Conservation (phyloP, 495 filamentous ascomycete species). For the Lasiosphaeris hirsuta region DNA sequence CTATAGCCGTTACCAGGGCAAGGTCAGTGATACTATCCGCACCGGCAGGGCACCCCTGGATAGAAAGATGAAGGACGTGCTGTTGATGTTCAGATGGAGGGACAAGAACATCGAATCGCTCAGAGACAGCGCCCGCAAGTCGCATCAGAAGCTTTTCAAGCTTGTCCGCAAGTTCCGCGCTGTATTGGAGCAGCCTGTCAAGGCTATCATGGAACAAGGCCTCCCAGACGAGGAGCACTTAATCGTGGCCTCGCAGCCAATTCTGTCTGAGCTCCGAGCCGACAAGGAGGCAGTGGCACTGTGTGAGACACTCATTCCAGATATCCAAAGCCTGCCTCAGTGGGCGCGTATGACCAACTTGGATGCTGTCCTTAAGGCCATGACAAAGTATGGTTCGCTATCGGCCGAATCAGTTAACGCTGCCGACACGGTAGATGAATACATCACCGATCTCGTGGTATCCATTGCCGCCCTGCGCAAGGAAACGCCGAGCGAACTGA, state of each 20-base stretch:
- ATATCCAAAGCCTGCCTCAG: conserved; percentile 53
- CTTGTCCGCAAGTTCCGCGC: conserved; percentile 83
- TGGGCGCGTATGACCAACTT: conserved; percentile 70
- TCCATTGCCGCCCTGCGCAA: conserved; percentile 70
- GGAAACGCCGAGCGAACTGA: conserved; percentile 72
- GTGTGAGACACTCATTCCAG: conserved; percentile 49
- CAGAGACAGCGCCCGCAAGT: conserved; percentile 80
- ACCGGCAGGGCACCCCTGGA: conserved; percentile 66
- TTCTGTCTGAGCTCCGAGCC: conserved; percentile 30
- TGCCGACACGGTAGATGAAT: conserved; percentile 59
- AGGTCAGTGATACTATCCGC: conserved; percentile 58
- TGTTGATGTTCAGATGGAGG: conserved; percentile 90
- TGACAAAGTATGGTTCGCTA: conserved; percentile 46
- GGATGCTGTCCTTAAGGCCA: conserved; percentile 53
- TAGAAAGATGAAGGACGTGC: conserved; percentile 81
- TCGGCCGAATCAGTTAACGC: conserved; percentile 53
- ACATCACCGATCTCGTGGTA: conserved; percentile 61
- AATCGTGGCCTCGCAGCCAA: not conserved
- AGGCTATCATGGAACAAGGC: conserved; percentile 59
- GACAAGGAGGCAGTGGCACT: conserved; percentile 46
- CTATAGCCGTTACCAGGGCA: conserved; percentile 63
- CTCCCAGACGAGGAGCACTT: conserved; percentile 52
- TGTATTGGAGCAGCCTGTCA: conserved; percentile 68
- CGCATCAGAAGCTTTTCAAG: conserved; percentile 88
- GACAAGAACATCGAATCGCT: conserved; percentile 91